Evolutionary conservation across 2,329 filamentous ascomycete species (phyloP).

Genomic region (Aureobasidium leucospermi): DNA sequence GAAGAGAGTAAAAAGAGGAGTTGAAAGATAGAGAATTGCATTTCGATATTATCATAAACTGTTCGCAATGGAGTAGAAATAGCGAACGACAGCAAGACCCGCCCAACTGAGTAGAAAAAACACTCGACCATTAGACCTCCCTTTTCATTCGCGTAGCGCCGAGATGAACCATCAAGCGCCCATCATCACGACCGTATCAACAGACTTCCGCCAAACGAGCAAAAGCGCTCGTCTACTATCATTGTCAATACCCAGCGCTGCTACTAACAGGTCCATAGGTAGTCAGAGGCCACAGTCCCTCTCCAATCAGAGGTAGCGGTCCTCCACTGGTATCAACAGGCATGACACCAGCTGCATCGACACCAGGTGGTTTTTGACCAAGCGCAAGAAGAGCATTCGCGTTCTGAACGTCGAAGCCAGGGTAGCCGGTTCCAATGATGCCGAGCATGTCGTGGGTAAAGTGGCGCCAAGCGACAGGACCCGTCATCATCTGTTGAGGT

Average conservation of each 20-base stretch:
- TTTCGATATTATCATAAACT: no score
- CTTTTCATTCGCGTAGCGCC: not conserved
- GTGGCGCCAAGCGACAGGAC: conserved; percentile 26
- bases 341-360: conserved; percentile 7
- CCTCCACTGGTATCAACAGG: conserved; percentile 2
- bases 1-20: no score
- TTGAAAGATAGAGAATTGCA: no score
- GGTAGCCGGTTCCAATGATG: conserved; percentile 15
- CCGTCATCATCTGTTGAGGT: conserved; percentile 16
- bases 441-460: conserved; percentile 24
- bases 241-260: conserved; percentile 7
- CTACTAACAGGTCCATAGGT: conserved; percentile 13
- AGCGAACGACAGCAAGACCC: no score
- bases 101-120: no score
- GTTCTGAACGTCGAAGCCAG: conserved; percentile 32
- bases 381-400: conserved; percentile 33
- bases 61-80: no score
- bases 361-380: conserved; percentile 22
- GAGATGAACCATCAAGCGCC: not conserved
- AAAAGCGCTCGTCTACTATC: not conserved
- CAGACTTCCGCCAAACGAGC: not conserved
- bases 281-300: conserved; percentile 10
- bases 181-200: not conserved
- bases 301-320: not conserved
- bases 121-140: no score